Conservation (phyloP, 1,284 basidiomycete species). For the Melampsora allii-populina region DNA sequence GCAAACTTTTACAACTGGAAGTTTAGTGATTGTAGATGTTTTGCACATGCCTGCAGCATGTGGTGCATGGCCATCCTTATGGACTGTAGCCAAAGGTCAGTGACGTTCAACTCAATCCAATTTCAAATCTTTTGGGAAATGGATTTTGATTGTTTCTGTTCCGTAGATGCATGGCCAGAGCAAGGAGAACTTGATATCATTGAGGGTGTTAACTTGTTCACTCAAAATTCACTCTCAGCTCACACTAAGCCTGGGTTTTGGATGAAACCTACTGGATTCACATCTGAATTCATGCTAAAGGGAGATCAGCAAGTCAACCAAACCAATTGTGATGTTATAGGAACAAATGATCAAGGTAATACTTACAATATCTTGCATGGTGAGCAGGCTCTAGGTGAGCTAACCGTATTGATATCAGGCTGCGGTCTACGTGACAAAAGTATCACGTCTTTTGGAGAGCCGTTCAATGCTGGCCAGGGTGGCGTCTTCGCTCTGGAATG, state of each 20-base stretch:
- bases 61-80: constrained; percentile 72
- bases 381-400: too few species aligned
- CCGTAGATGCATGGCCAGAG: constrained; percentile 62
- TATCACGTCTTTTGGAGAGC: constrained; percentile 44
- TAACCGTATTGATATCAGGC: neutral
- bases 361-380: too few species aligned
- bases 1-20: neutral
- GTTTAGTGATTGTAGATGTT: neutral
- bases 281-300: neutral
- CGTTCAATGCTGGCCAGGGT: constrained; percentile 46
- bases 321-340: neutral
- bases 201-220: constrained; percentile 62
- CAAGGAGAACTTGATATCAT: constrained; percentile 69
- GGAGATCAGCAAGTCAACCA: neutral
- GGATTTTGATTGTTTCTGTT: too few species aligned
- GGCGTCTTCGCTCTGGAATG: constrained; percentile 48
- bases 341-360: neutral
- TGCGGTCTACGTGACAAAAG: constrained; percentile 27
- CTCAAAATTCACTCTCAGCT: neutral
- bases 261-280: neutral
- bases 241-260: neutral
- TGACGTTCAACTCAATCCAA: neutral
- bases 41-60: constrained; percentile 68
- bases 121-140: neutral
- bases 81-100: constrained; percentile 56